Percentiles rank a stretch among this genome's conserved stretches.
Conservation (phyloP, 129 eudicot species). For the Sambucus nigra region DNA sequence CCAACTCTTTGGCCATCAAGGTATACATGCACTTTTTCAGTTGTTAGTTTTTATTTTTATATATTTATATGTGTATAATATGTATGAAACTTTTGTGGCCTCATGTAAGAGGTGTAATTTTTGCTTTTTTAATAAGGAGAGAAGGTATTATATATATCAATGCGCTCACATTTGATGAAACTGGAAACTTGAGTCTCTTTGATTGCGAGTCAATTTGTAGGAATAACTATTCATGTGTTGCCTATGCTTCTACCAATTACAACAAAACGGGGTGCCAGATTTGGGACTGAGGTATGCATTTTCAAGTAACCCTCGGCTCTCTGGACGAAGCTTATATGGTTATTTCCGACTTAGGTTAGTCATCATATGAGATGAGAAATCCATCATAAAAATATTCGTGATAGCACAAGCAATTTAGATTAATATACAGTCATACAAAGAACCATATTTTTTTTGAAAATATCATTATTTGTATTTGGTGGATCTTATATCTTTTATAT, state of each 20-base stretch:
- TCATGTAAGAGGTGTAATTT: constrained; percentile 18
- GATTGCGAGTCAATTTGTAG: constrained; percentile 30
- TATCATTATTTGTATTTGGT: too few species aligned
- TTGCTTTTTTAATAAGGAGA: not conserved
- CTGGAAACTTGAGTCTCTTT: constrained; percentile 14
- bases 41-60: too few species aligned
- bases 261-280: constrained; percentile 20
- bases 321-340: constrained; percentile 8
- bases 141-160: not conserved
- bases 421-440: too few species aligned
- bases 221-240: constrained; percentile 28
- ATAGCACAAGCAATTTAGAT: too few species aligned
- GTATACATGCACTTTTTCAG: too few species aligned
- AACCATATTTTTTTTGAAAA: too few species aligned
- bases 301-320: not conserved
- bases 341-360: not conserved
- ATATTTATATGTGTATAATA: too few species aligned
- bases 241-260: constrained; percentile 8
- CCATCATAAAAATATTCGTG: too few species aligned
- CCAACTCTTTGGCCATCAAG: too few species aligned
- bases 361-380: not conserved
- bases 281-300: constrained; percentile 11
- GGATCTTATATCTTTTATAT: too few species aligned
- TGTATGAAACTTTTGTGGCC: too few species aligned
- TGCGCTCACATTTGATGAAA: constrained; percentile 21